A percentile compares a stretch with the other conserved stretches of the same genome.
Conservation (phyloP, 352 stramenopile genomes). For the Blastocystis hominis region DNA sequence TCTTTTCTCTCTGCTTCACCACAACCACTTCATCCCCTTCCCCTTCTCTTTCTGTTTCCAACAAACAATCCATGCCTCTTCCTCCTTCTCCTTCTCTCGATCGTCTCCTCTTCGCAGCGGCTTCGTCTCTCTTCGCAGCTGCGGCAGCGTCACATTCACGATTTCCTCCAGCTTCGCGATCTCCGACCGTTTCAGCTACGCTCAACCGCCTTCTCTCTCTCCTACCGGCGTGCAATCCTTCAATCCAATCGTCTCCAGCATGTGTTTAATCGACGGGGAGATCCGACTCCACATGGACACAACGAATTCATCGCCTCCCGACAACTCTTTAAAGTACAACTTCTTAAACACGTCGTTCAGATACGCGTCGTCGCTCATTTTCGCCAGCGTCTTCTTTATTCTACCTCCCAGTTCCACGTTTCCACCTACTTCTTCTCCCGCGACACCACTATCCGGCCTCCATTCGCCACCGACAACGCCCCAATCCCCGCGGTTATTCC, state of each 20-base stretch:
- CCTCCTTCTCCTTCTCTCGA: not conserved
- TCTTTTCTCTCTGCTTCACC: too few relatives aligned
- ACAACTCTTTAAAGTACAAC: slow-evolving; percentile 83
- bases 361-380: slow-evolving; percentile 65
- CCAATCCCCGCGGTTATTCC: slow-evolving; percentile 61
- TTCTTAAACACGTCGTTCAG: slow-evolving; percentile 81
- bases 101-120: slow-evolving; percentile 60
- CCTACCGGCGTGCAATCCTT: not conserved
- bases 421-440: slow-evolving; percentile 77
- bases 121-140: slow-evolving; percentile 73
- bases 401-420: slow-evolving; percentile 73
- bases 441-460: slow-evolving; percentile 70
- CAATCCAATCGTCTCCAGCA: slow-evolving; percentile 74
- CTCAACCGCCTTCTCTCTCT: slow-evolving; percentile 64
- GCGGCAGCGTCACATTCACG: slow-evolving; percentile 75
- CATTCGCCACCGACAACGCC: slow-evolving; percentile 69
- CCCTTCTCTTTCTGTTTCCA: not conserved
- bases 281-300: slow-evolving; percentile 82
- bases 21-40: too few relatives aligned
- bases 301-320: slow-evolving; percentile 90
- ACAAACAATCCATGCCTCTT: not conserved
- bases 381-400: slow-evolving; percentile 73
- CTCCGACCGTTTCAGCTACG: slow-evolving; percentile 73
- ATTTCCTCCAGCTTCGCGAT: slow-evolving; percentile 77
- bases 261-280: slow-evolving; percentile 69